Conservation (phyloP, 129 eudicot species). For the Helichrysum umbraculigerum region DNA sequence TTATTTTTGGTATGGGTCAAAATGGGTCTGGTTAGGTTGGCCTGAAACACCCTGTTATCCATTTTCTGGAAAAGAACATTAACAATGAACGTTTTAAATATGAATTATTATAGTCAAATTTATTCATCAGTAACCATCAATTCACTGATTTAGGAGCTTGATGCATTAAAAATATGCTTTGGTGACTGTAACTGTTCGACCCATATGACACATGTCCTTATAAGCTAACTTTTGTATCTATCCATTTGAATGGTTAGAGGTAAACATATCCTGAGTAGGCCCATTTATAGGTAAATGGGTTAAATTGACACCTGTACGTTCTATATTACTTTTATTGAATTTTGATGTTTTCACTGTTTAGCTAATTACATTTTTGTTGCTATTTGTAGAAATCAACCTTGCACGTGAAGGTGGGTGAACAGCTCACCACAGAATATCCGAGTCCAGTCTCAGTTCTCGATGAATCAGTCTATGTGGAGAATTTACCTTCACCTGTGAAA, state of each 20-base stretch:
- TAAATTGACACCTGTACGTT: neutral
- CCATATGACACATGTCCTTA: neutral
- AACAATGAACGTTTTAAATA: neutral
- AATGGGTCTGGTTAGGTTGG: neutral
- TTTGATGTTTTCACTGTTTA: neutral
- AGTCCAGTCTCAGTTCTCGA: conserved; percentile 97
- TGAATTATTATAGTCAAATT: neutral
- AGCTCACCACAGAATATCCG: conserved; percentile 50
- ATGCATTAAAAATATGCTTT: neutral
- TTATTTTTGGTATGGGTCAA: neutral
- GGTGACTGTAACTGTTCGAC: neutral
- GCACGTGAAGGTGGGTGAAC: conserved; percentile 39
- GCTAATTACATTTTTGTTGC: conserved; percentile 6
- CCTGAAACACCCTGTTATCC: conserved; percentile 24
- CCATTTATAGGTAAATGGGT: too few species aligned
- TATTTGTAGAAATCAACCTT: conserved; percentile 44
- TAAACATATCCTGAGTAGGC: neutral
- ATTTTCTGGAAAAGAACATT: conserved; percentile 50
- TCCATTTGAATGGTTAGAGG: neutral
- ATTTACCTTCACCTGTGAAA: conserved; percentile 61
- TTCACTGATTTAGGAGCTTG: conserved; percentile 58
- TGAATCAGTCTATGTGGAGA: conserved; percentile 42
- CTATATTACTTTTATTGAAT: neutral
- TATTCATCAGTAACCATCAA: neutral
- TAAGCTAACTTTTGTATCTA: neutral